These are phyloP conservation scores for Curvularia lunata DNA, from an alignment of 2,329 filamentous ascomycete species.

Conservation along the genomic window DNA sequence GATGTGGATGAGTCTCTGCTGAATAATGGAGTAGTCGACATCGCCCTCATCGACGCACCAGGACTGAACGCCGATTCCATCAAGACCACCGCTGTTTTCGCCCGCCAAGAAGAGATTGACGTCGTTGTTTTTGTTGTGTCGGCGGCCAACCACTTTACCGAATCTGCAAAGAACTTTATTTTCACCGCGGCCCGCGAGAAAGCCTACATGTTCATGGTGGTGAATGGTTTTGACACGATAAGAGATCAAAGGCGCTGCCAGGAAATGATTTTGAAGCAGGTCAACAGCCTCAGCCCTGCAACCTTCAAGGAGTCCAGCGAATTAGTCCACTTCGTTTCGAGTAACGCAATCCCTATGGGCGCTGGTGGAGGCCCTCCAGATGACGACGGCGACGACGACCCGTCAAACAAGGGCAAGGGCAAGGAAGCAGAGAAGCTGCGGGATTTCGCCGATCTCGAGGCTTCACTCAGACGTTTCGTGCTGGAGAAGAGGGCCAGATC, in stretches of 20 bases:
- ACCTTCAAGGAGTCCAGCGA: conserved; percentile 93
- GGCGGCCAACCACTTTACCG: conserved; percentile 95
- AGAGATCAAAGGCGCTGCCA: conserved; percentile 89
- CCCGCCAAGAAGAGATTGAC: conserved; percentile 96
- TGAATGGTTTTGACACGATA: conserved; percentile 96
- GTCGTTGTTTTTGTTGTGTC: conserved; percentile 98
- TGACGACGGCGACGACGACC: conserved; percentile 51
- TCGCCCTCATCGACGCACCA: conserved; percentile 94
- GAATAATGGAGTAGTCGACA: conserved; percentile 97
- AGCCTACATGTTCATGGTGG: conserved; percentile 98
- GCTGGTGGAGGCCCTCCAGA: conserved; percentile 42
- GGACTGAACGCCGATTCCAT: conserved; percentile 95
- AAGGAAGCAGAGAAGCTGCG: conserved; percentile 77
- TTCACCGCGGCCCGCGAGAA: conserved; percentile 95
- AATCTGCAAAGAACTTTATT: conserved; percentile 97
- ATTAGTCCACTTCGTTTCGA: conserved; percentile 96
- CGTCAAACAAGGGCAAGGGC: conserved; percentile 67
- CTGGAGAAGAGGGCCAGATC: conserved; percentile 94
- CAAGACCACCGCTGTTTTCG: conserved; percentile 96
- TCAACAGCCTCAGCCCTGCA: conserved; percentile 83
- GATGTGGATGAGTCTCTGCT: conserved; percentile 90
- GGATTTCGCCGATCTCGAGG: conserved; percentile 89
- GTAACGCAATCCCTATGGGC: conserved; percentile 85
- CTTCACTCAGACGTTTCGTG: conserved; percentile 88
- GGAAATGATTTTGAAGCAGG: conserved; percentile 91